Percentiles rank a stretch among this genome's conserved stretches.
Evolutionary conservation across 768 basidiomycete genomes (phyloP).

Genomic region (Phlebiopsis flavidoalba): DNA sequence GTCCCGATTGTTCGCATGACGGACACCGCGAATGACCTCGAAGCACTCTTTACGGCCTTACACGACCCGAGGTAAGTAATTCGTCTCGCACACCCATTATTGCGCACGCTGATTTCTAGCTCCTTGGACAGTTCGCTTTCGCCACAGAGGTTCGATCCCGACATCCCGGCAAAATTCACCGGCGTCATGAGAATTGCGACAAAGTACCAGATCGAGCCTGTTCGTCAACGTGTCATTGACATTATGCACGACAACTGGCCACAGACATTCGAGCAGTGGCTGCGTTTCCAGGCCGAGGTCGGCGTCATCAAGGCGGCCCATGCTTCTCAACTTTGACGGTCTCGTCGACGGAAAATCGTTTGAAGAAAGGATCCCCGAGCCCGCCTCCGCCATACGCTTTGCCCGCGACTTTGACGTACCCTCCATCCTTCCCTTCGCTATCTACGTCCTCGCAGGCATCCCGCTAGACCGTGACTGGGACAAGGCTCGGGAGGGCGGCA

Average conservation of each 20-base stretch:
- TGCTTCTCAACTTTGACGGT: background rate
- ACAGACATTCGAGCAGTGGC: conserved; percentile 10
- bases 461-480: background rate
- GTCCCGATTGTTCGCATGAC: background rate
- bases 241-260: conserved; percentile 24
- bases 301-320: background rate
- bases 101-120: background rate
- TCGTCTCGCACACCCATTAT: no score
- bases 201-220: conserved; percentile 22
- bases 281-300: background rate
- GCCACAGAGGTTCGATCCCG: conserved; percentile 13
- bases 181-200: conserved; percentile 18
- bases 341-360: background rate
- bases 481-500: background rate
- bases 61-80: background rate
- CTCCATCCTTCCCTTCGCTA: conserved; percentile 13
- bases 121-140: conserved; percentile 11
- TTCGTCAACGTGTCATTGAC: conserved; percentile 12
- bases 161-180: conserved; percentile 13
- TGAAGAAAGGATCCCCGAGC: background rate
- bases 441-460: conserved; percentile 8
- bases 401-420: conserved; percentile 10
- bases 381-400: conserved; percentile 9
- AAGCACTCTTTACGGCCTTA: background rate
- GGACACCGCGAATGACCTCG: background rate